Evolutionary conservation across 805 yeast genomes (phyloP).

Genomic region (Nakazawaea laoshanensis): DNA sequence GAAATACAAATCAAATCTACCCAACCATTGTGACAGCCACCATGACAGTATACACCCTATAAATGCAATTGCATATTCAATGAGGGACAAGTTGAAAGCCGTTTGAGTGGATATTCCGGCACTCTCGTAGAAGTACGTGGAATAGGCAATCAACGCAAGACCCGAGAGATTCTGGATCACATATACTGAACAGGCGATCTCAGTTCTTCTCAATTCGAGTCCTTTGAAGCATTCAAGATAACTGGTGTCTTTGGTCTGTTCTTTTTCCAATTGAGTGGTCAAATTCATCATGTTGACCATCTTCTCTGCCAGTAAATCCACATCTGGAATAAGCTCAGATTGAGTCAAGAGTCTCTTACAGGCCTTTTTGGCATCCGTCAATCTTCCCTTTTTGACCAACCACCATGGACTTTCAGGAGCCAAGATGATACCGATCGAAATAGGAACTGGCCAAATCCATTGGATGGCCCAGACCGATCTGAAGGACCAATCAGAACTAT

Average conservation of each 20-base stretch:
- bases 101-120: slow-evolving; percentile 36
- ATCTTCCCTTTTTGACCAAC: slow-evolving; percentile 32
- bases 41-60: slow-evolving; percentile 35
- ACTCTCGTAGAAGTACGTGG: slow-evolving; percentile 42
- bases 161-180: slow-evolving; percentile 37
- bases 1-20: slow-evolving; percentile 30
- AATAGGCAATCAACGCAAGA: slow-evolving; percentile 34
- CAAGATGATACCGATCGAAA: slow-evolving; percentile 26
- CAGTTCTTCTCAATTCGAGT: slow-evolving; percentile 37
- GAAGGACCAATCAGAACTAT: slow-evolving; percentile 29
- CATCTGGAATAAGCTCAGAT: slow-evolving; percentile 13
- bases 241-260: slow-evolving; percentile 8
- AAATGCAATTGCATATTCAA: slow-evolving; percentile 36
- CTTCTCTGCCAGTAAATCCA: slow-evolving; percentile 28
- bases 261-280: slow-evolving; percentile 28
- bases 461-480: slow-evolving; percentile 46
- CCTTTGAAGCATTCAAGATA: slow-evolving; percentile 37
- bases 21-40: slow-evolving; percentile 26
- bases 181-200: slow-evolving; percentile 35
- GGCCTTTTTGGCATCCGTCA: slow-evolving; percentile 32
- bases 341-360: slow-evolving; percentile 24
- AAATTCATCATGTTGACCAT: slow-evolving; percentile 36
- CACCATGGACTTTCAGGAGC: slow-evolving; percentile 54
- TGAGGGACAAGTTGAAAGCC: slow-evolving; percentile 39
- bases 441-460: slow-evolving; percentile 47